phyloP scores from a whole-genome alignment of 306 rosid species.

The Inga leiocalycina region DNA sequence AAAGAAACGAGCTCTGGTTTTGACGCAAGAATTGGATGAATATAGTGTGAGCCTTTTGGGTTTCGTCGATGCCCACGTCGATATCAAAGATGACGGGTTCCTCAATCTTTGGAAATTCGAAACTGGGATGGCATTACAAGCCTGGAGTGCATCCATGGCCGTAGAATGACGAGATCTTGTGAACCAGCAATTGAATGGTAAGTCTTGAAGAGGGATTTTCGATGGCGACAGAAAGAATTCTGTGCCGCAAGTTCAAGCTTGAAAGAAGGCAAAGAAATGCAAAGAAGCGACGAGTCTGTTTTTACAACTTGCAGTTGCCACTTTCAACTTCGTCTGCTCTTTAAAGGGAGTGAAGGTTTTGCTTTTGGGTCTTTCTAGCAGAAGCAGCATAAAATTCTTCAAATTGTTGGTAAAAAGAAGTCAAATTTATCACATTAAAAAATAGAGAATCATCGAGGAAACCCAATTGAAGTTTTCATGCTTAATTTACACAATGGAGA shows the following conservation, averaged over 20 bases:
- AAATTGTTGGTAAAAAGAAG: too few species aligned
- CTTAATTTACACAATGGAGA: too few species aligned
- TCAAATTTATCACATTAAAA: too few species aligned
- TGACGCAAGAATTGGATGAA: constrained; percentile 28
- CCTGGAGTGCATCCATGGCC: constrained; percentile 54
- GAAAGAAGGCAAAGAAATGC: constrained; percentile 13
- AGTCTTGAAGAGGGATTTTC: constrained; percentile 15
- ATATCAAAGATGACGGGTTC: constrained; percentile 39
- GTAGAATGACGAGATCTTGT: constrained; percentile 1
- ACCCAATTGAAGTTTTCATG: too few species aligned
- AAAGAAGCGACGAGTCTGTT: neutral
- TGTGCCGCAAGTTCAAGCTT: constrained; percentile 33
- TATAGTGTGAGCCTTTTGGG: constrained; percentile 31
- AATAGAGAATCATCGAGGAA: too few species aligned
- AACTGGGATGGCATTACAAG: constrained; percentile 35
- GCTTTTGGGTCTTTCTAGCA: neutral
- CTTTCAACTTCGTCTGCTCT: neutral
- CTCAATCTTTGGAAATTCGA: constrained; percentile 36
- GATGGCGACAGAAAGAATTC: constrained; percentile 28
- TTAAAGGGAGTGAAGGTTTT: neutral
- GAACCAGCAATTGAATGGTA: neutral
- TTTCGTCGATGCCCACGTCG: constrained; percentile 44
- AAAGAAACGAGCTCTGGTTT: constrained; percentile 41
- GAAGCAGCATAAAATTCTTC: too few species aligned
- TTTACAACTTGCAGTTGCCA: neutral